Conservation (phyloP, 805 yeast genomes). For the Candida khao-thaluensis region DNA sequence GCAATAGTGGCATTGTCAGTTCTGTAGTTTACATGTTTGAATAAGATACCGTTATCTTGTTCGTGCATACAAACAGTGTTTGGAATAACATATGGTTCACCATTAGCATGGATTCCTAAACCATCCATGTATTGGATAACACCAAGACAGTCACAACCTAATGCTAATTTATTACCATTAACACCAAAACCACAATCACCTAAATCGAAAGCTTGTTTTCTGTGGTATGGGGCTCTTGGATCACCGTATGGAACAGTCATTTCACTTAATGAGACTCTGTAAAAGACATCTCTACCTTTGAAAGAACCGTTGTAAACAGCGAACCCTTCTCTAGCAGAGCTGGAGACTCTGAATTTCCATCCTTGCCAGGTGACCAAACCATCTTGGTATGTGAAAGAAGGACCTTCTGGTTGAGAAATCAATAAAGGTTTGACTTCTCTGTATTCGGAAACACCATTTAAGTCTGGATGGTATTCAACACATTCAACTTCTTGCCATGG, state of each 20-base stretch:
- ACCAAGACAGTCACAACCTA: slow-evolving; percentile 85
- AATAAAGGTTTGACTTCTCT: slow-evolving; percentile 70
- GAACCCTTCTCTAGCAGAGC: slow-evolving; percentile 76
- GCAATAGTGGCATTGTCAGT: slow-evolving; percentile 67
- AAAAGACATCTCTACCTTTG: slow-evolving; percentile 74
- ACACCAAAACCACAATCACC: slow-evolving; percentile 85
- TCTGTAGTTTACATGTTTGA: slow-evolving; percentile 79
- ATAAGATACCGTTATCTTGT: slow-evolving; percentile 72
- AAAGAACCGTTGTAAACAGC: slow-evolving; percentile 70
- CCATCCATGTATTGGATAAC: slow-evolving; percentile 72
- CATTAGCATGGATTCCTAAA: slow-evolving; percentile 52
- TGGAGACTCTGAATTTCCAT: slow-evolving; percentile 73
- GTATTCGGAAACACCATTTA: slow-evolving; percentile 48
- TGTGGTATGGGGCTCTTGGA: slow-evolving; percentile 74
- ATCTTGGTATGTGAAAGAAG: slow-evolving; percentile 59
- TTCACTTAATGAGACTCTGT: slow-evolving; percentile 72
- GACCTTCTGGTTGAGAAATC: slow-evolving; percentile 75
- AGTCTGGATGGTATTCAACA: slow-evolving; percentile 73
- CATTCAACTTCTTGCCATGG: slow-evolving; percentile 61
- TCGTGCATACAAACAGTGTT: slow-evolving; percentile 80
- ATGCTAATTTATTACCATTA: slow-evolving; percentile 61
- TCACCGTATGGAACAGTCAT: slow-evolving; percentile 91
- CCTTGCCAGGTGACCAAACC: slow-evolving; percentile 75
- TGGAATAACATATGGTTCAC: slow-evolving; percentile 61
- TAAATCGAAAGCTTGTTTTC: slow-evolving; percentile 84